Evolutionary conservation across 257 asterid species (phyloP).

Genomic region (Salvia splendens): DNA sequence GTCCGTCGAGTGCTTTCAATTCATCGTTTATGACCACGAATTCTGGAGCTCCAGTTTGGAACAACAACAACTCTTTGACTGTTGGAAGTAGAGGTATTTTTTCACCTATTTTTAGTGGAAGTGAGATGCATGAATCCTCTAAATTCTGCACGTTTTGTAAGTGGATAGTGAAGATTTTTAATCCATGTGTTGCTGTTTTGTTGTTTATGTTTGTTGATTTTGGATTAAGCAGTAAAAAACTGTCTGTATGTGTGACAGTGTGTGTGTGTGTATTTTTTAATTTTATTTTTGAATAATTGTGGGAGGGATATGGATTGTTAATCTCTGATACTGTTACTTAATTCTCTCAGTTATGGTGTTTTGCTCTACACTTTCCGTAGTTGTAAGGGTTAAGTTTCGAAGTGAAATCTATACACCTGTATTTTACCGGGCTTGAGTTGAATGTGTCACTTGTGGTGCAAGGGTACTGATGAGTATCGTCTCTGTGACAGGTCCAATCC

Average conservation of each 20-base stretch:
- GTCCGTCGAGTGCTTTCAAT: slow-evolving; percentile 77
- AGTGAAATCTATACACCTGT: no score
- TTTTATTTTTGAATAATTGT: no score
- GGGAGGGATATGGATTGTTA: not conserved
- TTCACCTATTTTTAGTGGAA: not conserved
- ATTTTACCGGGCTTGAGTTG: no score
- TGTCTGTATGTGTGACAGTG: not conserved
- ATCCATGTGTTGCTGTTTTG: not conserved
- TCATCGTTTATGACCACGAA: slow-evolving; percentile 78
- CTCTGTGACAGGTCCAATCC: slow-evolving; percentile 62
- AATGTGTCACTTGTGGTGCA: no score
- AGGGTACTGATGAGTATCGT: slow-evolving; percentile 16
- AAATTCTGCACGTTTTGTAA: not conserved
- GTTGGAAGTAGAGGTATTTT: slow-evolving; percentile 66
- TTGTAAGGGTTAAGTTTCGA: no score
- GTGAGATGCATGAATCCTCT: not conserved
- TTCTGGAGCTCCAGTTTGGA: slow-evolving; percentile 83
- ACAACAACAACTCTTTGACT: slow-evolving; percentile 71
- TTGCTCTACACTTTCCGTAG: no score
- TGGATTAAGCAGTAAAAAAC: not conserved
- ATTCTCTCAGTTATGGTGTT: no score
- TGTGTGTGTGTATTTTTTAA: not conserved
- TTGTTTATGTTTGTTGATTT: slow-evolving; percentile 19
- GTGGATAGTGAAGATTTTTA: not conserved
- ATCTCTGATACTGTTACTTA: no score